Percentiles rank a stretch among this genome's conserved stretches.
Evolutionary conservation across 306 rosid species (phyloP).

Genomic region (Lithocarpus polystachyus): DNA sequence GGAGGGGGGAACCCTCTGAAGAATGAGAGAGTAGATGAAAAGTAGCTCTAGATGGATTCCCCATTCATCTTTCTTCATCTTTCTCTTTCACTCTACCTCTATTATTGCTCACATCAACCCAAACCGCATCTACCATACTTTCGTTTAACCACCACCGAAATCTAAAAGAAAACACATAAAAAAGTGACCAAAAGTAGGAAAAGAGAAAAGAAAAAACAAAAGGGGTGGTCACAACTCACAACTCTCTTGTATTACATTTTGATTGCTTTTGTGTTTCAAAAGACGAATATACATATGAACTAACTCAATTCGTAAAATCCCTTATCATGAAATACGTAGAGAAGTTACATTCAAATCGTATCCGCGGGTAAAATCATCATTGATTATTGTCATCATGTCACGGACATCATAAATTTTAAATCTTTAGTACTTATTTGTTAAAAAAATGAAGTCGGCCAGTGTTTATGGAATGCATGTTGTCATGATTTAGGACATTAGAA

Average conservation of each 20-base stretch:
- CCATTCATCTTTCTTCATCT: slow-evolving; percentile 16
- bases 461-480: not conserved
- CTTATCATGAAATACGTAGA: too few relatives aligned
- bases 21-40: slow-evolving; percentile 43
- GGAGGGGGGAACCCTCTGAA: slow-evolving; percentile 20
- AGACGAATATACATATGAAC: too few relatives aligned
- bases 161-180: slow-evolving; percentile 29
- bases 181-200: slow-evolving; percentile 30
- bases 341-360: too few relatives aligned
- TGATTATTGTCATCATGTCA: too few relatives aligned
- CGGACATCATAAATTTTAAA: too few relatives aligned
- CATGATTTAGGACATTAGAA: slow-evolving; percentile 12
- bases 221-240: not conserved
- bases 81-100: slow-evolving; percentile 40
- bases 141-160: slow-evolving; percentile 47
- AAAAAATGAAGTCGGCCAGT: not conserved
- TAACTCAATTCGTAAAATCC: too few relatives aligned
- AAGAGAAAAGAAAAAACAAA: not conserved
- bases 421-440: too few relatives aligned
- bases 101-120: slow-evolving; percentile 56
- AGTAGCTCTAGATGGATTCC: slow-evolving; percentile 52
- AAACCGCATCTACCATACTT: slow-evolving; percentile 47
- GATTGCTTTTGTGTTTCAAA: too few relatives aligned
- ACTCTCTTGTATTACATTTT: too few relatives aligned
- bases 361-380: too few relatives aligned